phyloP scores from a whole-genome alignment of 1,139 yeast genomes.

The Nakaseomyces glabratus region DNA sequence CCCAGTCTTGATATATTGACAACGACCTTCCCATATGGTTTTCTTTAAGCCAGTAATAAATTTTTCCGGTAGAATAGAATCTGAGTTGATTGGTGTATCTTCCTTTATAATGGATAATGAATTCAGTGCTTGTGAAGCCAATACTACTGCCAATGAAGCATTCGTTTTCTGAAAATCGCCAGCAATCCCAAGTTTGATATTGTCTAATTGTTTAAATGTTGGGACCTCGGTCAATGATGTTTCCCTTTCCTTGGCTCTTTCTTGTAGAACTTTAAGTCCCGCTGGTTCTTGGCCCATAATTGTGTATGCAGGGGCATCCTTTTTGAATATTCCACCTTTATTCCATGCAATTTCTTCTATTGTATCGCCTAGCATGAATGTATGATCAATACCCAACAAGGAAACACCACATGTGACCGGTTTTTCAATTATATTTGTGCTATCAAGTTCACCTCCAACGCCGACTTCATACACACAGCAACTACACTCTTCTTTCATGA shows the following conservation, averaged over 20 bases:
- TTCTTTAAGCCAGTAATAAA: conserved; percentile 56
- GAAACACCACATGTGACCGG: conserved; percentile 87
- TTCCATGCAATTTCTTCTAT: conserved; percentile 92
- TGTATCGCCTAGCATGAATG: conserved; percentile 78
- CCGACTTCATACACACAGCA: conserved; percentile 97
- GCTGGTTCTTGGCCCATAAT: conserved; percentile 50
- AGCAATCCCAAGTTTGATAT: conserved; percentile 59
- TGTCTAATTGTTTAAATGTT: conserved; percentile 34
- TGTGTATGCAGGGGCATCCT: conserved; percentile 54
- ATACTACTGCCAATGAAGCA: conserved; percentile 80
- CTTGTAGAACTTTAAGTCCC: conserved; percentile 44
- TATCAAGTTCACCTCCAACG: conserved; percentile 94
- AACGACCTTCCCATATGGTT: conserved; percentile 90
- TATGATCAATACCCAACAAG: conserved; percentile 87
- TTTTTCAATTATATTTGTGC: conserved; percentile 72
- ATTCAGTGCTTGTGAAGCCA: conserved; percentile 56
- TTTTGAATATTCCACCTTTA: conserved; percentile 86
- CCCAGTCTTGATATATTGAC: conserved; percentile 55
- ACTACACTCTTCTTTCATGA: conserved; percentile 76
- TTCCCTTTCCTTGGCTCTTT: conserved; percentile 60
- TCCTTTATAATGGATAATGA: conserved; percentile 36
- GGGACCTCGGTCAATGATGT: conserved; percentile 47
- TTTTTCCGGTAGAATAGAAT: conserved; percentile 27
- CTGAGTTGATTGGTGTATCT: conserved; percentile 16
- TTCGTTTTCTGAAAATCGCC: conserved; percentile 81